Base-by-base conservation (phyloP, 805 yeast genomes). In the Hanseniaspora occidentalis region DNA sequence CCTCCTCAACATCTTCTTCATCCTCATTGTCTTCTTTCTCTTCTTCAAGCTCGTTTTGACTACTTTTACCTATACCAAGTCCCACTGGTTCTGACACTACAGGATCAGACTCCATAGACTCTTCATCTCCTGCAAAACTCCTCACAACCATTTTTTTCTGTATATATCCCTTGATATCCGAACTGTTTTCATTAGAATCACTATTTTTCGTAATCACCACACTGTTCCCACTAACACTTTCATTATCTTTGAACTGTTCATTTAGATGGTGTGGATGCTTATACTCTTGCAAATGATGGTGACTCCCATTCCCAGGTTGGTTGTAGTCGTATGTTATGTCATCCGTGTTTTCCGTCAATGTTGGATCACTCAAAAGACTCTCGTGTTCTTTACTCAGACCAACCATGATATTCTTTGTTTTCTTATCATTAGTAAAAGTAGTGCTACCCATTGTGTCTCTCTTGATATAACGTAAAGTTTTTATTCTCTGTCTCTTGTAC, bases 141-240 rank as follows among this genome's bases (percentile, higher is more conserved):
- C n/a, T n/a, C n/a, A n/a, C 9, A n/a, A 13, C 11, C 10, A 23
- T 27, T 23, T 21, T 36, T 29, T 18, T 34, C 3, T 46, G 44
- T 11, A 48, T 51, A 9, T 53, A 55, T 16, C 53, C 42, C n/a
- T 55, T 54, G 4, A 57, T 58, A 47, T 60, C 55, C 6, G 58
- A 58, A 21, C 43, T 43, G 16, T 36, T 43, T 47, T 27, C 27
- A 29, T 40, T 43, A 7, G 29, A 27, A 20, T 35, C 43, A 23
- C 31, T 23, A 17, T 24, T 24, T 37, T 31, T 23, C 16, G 36
- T 39, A 22, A 11, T 31, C n/a, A 33, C 27, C 43, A 43, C 31
- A 35, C 39, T 14, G 36, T 37, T 18, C 13, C 42, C 22, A 33
- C 36, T 50, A 18, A 45, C 48, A 40, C 58, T 53, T 20, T 38